Percentiles rank a stretch among this genome's conserved stretches.
Evolutionary conservation across 2,329 filamentous ascomycete species (phyloP).

Genomic region (Colletotrichum spinosum): DNA sequence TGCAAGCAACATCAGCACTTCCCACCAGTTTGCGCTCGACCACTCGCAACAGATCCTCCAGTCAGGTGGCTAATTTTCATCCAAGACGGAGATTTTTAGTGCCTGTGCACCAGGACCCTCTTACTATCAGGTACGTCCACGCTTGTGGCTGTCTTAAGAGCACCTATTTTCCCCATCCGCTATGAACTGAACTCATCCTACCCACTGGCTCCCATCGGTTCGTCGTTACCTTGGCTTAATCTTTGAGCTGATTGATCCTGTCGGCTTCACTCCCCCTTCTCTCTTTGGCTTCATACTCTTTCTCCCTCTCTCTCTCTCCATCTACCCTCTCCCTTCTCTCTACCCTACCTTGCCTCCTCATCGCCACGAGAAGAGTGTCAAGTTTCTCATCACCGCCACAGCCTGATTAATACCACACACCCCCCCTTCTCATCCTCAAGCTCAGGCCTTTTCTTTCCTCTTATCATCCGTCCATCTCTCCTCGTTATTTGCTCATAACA

Average conservation of each 20-base stretch:
- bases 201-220: conserved; percentile 36
- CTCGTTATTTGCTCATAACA: conserved; percentile 10
- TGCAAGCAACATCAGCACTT: conserved; percentile 39
- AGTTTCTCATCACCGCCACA: conserved; percentile 30
- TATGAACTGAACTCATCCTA: conserved; percentile 37
- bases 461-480: conserved; percentile 27
- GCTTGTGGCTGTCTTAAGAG: conserved; percentile 42
- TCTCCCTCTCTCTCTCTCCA: conserved; percentile 1
- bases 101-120: conserved; percentile 41
- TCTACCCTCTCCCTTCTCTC: not conserved
- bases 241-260: conserved; percentile 37
- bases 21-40: conserved; percentile 41
- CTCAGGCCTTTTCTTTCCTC: conserved; percentile 34
- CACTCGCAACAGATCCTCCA: conserved; percentile 41
- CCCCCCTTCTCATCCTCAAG: conserved; percentile 15
- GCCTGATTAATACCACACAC: conserved; percentile 35
- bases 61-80: conserved; percentile 40
- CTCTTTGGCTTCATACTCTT: conserved; percentile 14
- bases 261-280: conserved; percentile 31
- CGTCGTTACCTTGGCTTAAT: conserved; percentile 37
- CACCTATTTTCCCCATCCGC: conserved; percentile 41
- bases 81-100: conserved; percentile 40
- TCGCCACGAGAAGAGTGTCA: conserved; percentile 16
- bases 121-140: conserved; percentile 39
- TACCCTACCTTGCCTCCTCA: not conserved